Conservation (phyloP, 306 rosid species). For the Vicia villosa region DNA sequence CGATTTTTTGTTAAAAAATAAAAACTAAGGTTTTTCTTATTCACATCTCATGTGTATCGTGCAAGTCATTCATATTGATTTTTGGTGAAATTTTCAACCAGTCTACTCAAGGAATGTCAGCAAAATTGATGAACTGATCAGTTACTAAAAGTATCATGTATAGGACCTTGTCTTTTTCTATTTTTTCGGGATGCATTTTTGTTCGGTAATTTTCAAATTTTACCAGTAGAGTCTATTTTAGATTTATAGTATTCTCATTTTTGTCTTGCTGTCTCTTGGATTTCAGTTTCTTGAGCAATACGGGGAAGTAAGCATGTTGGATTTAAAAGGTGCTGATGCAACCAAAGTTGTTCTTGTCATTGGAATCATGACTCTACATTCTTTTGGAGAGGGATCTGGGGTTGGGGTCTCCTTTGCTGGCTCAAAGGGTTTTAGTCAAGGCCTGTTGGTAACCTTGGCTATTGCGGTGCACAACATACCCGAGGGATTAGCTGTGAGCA, state of each 20-base stretch:
- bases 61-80: background rate
- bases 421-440: conserved; percentile 94
- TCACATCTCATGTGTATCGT: background rate
- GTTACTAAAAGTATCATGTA: conserved; percentile 14
- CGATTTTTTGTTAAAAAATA: background rate
- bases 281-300: conserved; percentile 95
- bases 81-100: background rate
- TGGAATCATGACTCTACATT: conserved; percentile 99
- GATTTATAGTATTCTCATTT: conserved; percentile 32
- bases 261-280: conserved; percentile 38
- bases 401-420: conserved; percentile 99
- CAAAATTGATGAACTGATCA: conserved; percentile 18
- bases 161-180: background rate
- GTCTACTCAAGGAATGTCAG: background rate
- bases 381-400: conserved; percentile 99
- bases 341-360: conserved; percentile 89
- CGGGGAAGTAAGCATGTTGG: conserved; percentile 99
- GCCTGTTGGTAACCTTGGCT: conserved; percentile 95
- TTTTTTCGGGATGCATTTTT: background rate
- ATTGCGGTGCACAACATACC: conserved; percentile 98
- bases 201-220: conserved; percentile 18
- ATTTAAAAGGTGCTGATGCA: conserved; percentile 98
- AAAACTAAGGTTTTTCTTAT: background rate
- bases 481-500: conserved; percentile 98
- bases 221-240: conserved; percentile 1